These are phyloP conservation scores for Malus orientalis DNA, from an alignment of 306 rosid genomes.

Conservation along the genomic window DNA sequence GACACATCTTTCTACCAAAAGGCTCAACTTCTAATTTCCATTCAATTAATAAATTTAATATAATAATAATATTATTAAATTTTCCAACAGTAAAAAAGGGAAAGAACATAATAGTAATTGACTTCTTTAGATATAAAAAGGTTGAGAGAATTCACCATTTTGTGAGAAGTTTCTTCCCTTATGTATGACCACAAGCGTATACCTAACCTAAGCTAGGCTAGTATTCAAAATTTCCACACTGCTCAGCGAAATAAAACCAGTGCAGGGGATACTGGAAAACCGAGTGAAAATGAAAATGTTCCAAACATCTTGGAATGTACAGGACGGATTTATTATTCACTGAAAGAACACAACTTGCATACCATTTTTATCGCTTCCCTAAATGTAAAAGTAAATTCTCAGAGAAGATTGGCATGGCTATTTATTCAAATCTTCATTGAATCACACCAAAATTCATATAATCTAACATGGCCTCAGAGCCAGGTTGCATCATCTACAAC, in stretches of 20 bases:
- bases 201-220: slow-evolving; percentile 68
- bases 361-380: slow-evolving; percentile 89
- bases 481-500: no score
- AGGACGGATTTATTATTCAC: not conserved
- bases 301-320: not conserved
- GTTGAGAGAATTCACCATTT: slow-evolving; percentile 59
- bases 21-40: no score
- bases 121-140: no score
- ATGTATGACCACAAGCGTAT: slow-evolving; percentile 94
- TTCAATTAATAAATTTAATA: no score
- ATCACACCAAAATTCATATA: no score
- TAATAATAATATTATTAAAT: no score
- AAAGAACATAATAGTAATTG: no score
- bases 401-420: slow-evolving; percentile 86
- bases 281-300: not conserved
- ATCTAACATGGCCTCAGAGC: no score
- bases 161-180: slow-evolving; percentile 95
- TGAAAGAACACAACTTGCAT: not conserved
- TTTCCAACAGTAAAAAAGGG: not conserved
- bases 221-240: not conserved
- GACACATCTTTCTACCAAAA: no score
- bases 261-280: not conserved
- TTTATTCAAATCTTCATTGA: slow-evolving; percentile 1
- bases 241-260: not conserved
- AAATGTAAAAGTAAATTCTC: slow-evolving; percentile 86